Evolutionary conservation across 1,139 yeast genomes (phyloP).

Genomic region (Blastobotrys persicus): DNA sequence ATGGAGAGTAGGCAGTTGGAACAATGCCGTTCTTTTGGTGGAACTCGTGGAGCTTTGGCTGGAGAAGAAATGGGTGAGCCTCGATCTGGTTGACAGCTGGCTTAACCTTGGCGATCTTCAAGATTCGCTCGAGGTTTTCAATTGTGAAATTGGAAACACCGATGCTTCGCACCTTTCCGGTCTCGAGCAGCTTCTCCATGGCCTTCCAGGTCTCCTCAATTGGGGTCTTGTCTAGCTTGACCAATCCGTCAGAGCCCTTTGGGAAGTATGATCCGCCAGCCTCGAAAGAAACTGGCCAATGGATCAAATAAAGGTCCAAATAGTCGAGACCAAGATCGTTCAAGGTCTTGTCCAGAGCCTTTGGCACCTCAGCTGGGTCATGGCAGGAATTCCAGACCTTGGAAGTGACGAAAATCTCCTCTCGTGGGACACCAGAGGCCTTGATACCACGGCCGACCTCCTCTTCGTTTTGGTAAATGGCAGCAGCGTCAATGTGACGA

Average conservation of each 20-base stretch:
- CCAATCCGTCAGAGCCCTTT: constrained; percentile 61
- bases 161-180: constrained; percentile 65
- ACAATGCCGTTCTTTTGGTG: constrained; percentile 60
- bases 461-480: constrained; percentile 53
- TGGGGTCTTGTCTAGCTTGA: constrained; percentile 38
- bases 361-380: constrained; percentile 50
- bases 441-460: constrained; percentile 50
- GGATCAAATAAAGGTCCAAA: constrained; percentile 54
- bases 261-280: constrained; percentile 50
- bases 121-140: constrained; percentile 64
- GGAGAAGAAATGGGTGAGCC: constrained; percentile 86
- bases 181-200: constrained; percentile 45
- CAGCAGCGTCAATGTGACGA: constrained; percentile 65
- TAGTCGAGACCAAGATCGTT: constrained; percentile 56
- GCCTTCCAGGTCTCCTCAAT: constrained; percentile 53
- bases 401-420: constrained; percentile 71
- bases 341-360: constrained; percentile 56
- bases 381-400: constrained; percentile 70
- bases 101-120: constrained; percentile 64
- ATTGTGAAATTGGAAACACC: constrained; percentile 84
- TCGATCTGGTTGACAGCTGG: constrained; percentile 86
- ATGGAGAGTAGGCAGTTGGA: constrained; percentile 80
- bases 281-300: constrained; percentile 43
- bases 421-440: constrained; percentile 42
- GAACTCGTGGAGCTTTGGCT: constrained; percentile 60